Evolutionary conservation across 306 rosid genomes (phyloP), one percentile per base, ranked within the genome.

Genomic region (Pueraria montana): DNA sequence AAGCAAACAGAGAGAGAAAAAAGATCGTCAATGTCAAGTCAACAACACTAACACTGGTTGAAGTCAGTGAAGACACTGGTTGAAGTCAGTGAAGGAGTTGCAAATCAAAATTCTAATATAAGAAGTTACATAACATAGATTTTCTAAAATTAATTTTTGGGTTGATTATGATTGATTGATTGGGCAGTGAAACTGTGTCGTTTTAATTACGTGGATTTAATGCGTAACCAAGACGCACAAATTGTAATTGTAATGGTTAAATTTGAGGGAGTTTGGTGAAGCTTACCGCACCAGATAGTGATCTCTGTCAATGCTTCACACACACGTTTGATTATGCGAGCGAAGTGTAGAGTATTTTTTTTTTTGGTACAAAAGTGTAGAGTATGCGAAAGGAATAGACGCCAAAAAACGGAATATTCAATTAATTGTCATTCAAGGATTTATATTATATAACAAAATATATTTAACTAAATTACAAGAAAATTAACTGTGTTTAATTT

Each of bases 11-110:
- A 30, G 23, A 9, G 9, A 24, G 3, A 2, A 12, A 16, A 10
- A 8, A 3, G 17, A 1, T 56, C 9, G 82, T 79, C 88, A 76
- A 75, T 13, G 17, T 30, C 1, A 8, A 49, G 84, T 80, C 92
- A 79, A 72, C 30, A 76, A 79, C 23, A 65, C 70, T 53, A 12
- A 3, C 23, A 64, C 30, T 17, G 17, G 7, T 5, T 55, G 23
- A 10, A 58, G 32, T 42, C 4, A 17, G 14, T 5, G 8, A 10
- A n/a, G 14, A 17, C 27, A 23, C 84, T 66, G 17, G 7, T 5
- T 55, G 23, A 10, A 58, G 32, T 42, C 4, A 17, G 14, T 5
- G 8, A 10, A n/a, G 2, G 21, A 38, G 52, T 20, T 36, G 1
- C 66, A 75, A 21, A 27, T n/a, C n/a, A n/a, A n/a, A n/a, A 42